Conservation (phyloP, 2,329 filamentous ascomycete genomes). For the Penicillium janthinellum region DNA sequence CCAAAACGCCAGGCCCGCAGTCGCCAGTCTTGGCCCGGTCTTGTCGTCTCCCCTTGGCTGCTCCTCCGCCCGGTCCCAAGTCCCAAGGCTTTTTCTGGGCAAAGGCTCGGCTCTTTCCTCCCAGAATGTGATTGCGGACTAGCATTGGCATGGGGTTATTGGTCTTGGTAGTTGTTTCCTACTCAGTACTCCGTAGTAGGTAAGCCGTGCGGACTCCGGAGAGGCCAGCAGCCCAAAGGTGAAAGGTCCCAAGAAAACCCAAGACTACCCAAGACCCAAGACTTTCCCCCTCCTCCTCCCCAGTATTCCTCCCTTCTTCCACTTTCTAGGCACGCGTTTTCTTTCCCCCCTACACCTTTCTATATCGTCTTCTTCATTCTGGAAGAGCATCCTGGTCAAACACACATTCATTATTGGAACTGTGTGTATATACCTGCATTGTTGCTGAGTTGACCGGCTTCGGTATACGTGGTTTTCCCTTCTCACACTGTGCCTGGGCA, state of each 20-base stretch:
- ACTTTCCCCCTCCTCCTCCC: slow-evolving; percentile 5
- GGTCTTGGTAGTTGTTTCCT: not conserved
- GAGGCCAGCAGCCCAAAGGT: not conserved
- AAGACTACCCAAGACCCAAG: slow-evolving; percentile 2
- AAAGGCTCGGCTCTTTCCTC: slow-evolving; percentile 32
- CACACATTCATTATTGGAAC: not conserved
- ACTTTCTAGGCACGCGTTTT: slow-evolving; percentile 5
- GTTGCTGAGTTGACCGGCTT: not conserved
- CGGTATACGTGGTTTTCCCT: slow-evolving; percentile 13
- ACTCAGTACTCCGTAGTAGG: not conserved
- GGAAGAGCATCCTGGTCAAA: not conserved
- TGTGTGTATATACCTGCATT: not conserved
- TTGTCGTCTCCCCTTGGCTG: slow-evolving; percentile 33
- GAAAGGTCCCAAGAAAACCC: not conserved
- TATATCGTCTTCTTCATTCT: not conserved
- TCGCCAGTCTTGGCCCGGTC: slow-evolving; percentile 37
- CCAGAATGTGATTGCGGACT: not conserved
- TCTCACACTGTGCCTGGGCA: slow-evolving; percentile 20
- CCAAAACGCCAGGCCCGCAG: not conserved
- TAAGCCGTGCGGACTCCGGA: not conserved
- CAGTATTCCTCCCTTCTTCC: slow-evolving; percentile 10
- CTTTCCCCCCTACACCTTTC: not conserved
- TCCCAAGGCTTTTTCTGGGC: slow-evolving; percentile 35
- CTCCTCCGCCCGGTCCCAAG: slow-evolving; percentile 31
- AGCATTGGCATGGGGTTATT: not conserved